phyloP scores from a whole-genome alignment of 2,329 filamentous ascomycete species.

The Epichloe uncinata region DNA sequence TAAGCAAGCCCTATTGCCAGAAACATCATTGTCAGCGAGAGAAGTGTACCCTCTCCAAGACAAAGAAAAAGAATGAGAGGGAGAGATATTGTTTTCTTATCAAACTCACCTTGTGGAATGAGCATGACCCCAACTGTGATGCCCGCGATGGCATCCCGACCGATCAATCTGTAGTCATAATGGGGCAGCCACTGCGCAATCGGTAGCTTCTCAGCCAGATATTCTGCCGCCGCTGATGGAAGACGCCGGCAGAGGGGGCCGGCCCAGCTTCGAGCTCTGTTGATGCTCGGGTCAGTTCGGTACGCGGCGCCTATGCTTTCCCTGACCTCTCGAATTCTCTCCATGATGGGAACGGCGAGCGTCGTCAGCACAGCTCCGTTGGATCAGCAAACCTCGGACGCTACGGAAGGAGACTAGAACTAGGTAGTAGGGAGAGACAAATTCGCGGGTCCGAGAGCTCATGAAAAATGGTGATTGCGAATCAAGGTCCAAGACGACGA shows the following conservation, averaged over 20 bases:
- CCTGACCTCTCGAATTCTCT: constrained; percentile 9
- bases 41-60: no score
- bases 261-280: constrained; percentile 13
- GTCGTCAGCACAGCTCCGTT: no score
- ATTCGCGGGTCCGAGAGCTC: no score
- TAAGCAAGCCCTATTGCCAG: constrained; percentile 37
- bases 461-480: no score
- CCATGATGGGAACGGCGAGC: constrained; percentile 6
- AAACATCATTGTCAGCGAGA: not conserved
- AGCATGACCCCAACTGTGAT: constrained; percentile 46
- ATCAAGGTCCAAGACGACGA: no score
- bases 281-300: constrained; percentile 15
- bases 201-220: constrained; percentile 46
- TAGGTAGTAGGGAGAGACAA: no score
- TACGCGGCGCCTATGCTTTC: constrained; percentile 9
- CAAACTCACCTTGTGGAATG: constrained; percentile 35
- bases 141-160: constrained; percentile 49
- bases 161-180: constrained; percentile 47
- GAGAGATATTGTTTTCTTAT: not conserved
- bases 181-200: constrained; percentile 49
- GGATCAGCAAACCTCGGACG: no score
- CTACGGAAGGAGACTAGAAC: no score
- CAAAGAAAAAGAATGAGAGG: no score
- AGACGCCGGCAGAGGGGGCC: constrained; percentile 18
- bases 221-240: constrained; percentile 39